A percentile compares a stretch with the other conserved stretches of the same genome.
phyloP scores from a whole-genome alignment of 306 rosid species.

The Cercis canadensis region DNA sequence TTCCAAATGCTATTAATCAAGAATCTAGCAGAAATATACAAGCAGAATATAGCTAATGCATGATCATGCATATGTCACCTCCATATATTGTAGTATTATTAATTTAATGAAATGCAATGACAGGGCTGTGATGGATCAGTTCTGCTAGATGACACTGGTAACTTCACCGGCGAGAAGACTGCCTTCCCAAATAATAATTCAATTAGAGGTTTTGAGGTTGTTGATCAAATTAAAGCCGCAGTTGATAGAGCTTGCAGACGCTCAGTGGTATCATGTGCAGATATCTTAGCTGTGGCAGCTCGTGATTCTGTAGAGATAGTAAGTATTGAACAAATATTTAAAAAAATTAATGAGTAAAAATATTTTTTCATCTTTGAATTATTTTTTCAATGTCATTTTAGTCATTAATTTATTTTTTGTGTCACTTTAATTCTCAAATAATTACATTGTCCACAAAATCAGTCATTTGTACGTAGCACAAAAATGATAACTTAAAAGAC shows the following conservation, averaged over 20 bases:
- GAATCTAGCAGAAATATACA: too few species aligned
- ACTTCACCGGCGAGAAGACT: constrained; percentile 46
- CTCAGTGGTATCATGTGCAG: constrained; percentile 53
- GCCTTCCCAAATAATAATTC: constrained; percentile 44
- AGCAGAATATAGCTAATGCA: too few species aligned
- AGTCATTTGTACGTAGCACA: too few species aligned
- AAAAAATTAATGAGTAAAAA: too few species aligned
- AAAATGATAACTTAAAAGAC: too few species aligned
- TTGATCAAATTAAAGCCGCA: constrained; percentile 48
- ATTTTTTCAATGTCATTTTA: too few species aligned
- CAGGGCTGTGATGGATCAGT: constrained; percentile 58
- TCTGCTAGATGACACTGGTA: constrained; percentile 42
- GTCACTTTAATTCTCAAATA: too few species aligned
- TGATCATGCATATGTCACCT: neutral
- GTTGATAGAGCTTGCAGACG: constrained; percentile 50
- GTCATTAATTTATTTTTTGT: too few species aligned
- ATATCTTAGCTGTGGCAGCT: constrained; percentile 52
- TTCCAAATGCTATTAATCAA: too few species aligned
- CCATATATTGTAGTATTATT: neutral
- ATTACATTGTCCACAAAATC: too few species aligned
- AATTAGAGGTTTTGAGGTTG: constrained; percentile 38
- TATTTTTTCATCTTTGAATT: too few species aligned
- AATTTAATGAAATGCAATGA: neutral
- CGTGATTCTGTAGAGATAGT: constrained; percentile 52
- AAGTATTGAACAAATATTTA: constrained; percentile 30